A percentile compares a stretch with the other conserved stretches of the same genome.
Evolutionary conservation across 2,329 filamentous ascomycete genomes (phyloP).

Genomic region (Elsinoe perseae): DNA sequence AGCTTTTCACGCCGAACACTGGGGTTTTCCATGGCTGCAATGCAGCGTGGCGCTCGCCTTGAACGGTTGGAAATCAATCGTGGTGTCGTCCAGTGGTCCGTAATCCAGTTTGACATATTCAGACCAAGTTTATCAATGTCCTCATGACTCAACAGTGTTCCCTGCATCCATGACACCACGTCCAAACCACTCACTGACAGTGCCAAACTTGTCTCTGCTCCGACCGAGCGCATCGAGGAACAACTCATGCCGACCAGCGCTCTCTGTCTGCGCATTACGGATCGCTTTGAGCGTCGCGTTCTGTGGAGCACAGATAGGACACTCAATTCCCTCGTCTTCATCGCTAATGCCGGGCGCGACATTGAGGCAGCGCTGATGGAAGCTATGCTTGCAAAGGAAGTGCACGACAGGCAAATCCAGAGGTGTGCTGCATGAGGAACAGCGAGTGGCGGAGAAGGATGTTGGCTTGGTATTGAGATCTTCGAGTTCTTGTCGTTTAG

Average conservation of each 20-base stretch:
- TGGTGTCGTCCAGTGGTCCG: too few relatives aligned
- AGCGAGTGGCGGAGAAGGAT: constrained; percentile 85
- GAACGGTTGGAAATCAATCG: too few relatives aligned
- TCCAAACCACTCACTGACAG: constrained; percentile 90
- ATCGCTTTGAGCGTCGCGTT: constrained; percentile 88
- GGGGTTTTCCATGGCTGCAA: too few relatives aligned
- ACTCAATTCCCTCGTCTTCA: constrained; percentile 63
- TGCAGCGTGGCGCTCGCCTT: too few relatives aligned
- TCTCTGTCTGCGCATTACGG: constrained; percentile 75
- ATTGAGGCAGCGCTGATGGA: constrained; percentile 85
- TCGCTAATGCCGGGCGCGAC: constrained; percentile 36
- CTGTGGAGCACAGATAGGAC: constrained; percentile 72
- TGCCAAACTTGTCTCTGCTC: constrained; percentile 78
- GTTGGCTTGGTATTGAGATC: constrained; percentile 72
- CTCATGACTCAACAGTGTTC: constrained; percentile 11
- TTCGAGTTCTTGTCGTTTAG: constrained; percentile 68
- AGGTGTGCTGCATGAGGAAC: constrained; percentile 67
- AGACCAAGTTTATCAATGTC: too few relatives aligned
- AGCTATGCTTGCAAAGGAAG: constrained; percentile 94
- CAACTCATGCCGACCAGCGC: constrained; percentile 77
- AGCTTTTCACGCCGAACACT: too few relatives aligned
- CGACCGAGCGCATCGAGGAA: constrained; percentile 73
- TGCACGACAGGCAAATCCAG: constrained; percentile 87
- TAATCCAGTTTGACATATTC: too few relatives aligned
- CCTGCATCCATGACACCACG: constrained; percentile 71